A percentile compares a stretch with the other conserved stretches of the same genome.
Evolutionary conservation across 2,329 filamentous ascomycete species (phyloP).

Genomic region (Penicillium oxalicum): DNA sequence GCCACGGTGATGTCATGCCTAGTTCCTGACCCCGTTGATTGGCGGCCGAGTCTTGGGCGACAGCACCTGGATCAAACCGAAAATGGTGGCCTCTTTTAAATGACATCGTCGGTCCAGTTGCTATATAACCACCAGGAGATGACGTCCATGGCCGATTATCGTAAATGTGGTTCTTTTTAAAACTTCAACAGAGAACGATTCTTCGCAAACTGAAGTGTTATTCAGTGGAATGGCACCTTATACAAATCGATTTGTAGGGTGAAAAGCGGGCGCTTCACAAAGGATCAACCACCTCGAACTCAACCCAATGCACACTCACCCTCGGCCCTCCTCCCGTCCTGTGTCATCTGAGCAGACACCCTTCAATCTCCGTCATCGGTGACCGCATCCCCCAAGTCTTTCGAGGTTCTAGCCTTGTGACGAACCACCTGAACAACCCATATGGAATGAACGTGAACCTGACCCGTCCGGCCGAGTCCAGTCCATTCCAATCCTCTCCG

Average conservation of each 20-base stretch:
- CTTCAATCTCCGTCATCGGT: conserved; percentile 19
- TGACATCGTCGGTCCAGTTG: conserved; percentile 4
- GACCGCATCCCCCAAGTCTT: conserved; percentile 18
- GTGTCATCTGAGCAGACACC: not conserved
- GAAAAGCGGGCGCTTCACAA: no score
- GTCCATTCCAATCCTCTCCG: no score
- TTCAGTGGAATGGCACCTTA: no score
- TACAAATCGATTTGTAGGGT: no score
- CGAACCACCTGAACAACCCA: not conserved
- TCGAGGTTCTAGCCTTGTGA: not conserved
- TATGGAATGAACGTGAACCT: no score
- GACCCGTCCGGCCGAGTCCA: no score
- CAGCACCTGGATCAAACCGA: conserved; percentile 11
- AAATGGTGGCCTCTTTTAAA: conserved; percentile 2
- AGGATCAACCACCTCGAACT: no score
- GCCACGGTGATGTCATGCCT: conserved; percentile 18
- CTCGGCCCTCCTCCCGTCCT: not conserved
- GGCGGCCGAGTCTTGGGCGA: conserved; percentile 1
- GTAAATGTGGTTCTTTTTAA: not conserved
- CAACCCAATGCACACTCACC: no score
- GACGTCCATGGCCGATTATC: not conserved
- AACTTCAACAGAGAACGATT: not conserved
- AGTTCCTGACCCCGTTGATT: conserved; percentile 2
- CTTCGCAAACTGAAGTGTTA: no score
- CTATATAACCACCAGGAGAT: conserved; percentile 16